Conservation (phyloP, 208 protist species). For the Trypanosoma conorhini region DNA sequence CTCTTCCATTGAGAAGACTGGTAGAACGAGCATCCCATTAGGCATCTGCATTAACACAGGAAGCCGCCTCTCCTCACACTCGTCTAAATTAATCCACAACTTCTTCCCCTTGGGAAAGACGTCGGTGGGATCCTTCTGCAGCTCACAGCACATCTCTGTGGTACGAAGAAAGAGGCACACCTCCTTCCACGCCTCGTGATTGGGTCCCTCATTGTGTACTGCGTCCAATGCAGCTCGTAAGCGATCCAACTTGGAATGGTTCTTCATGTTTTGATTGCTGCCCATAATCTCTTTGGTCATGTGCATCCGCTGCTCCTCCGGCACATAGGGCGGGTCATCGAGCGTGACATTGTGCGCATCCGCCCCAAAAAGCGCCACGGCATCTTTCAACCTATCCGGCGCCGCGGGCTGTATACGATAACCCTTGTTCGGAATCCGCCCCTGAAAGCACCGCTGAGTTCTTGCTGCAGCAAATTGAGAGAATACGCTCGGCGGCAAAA, state of each 20-base stretch:
- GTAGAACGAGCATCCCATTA: constrained; percentile 84
- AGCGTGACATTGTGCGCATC: constrained; percentile 46
- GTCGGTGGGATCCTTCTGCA: constrained; percentile 51
- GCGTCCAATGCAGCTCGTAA: constrained; percentile 65
- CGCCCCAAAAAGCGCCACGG: constrained; percentile 61
- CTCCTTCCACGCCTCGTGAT: constrained; percentile 69
- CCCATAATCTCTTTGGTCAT: constrained; percentile 69
- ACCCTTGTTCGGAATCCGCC: constrained; percentile 76
- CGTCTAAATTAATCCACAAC: constrained; percentile 84
- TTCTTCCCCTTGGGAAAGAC: constrained; percentile 79
- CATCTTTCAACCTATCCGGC: constrained; percentile 83
- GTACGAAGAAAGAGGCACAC: constrained; percentile 89
- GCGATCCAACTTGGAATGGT: constrained; percentile 75
- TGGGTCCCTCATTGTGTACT: constrained; percentile 54
- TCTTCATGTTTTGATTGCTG: constrained; percentile 58
- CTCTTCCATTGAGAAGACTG: constrained; percentile 89
- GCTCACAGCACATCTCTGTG: constrained; percentile 83
- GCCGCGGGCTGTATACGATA: constrained; percentile 68
- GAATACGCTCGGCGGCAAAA: background rate
- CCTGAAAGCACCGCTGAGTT: constrained; percentile 32
- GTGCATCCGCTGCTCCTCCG: constrained; percentile 66
- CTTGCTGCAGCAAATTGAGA: background rate
- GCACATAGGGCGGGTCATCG: constrained; percentile 69
- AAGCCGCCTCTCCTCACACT: constrained; percentile 79
- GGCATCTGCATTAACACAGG: constrained; percentile 70